A percentile compares a stretch with the other conserved stretches of the same genome.
Evolutionary conservation across 345 rosid genomes (phyloP).

Genomic region (Corymbia maculata): DNA sequence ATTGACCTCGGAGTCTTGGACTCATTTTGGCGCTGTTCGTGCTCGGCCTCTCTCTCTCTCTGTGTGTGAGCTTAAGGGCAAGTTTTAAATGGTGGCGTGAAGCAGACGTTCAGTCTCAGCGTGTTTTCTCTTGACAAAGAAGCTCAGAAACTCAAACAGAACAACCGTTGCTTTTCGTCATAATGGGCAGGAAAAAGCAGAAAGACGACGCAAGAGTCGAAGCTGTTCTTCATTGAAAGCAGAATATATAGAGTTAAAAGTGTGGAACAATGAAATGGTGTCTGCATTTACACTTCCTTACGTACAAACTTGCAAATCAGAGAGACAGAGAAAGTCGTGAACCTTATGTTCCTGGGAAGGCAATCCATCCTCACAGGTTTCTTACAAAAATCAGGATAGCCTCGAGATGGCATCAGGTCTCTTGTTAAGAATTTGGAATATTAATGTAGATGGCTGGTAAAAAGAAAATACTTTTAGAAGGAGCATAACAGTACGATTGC

Average conservation of each 20-base stretch:
- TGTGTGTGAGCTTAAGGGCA: background rate
- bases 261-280: background rate
- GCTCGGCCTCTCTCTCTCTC: background rate
- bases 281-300: background rate
- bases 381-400: background rate
- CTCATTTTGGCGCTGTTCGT: background rate
- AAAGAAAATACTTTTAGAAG: background rate
- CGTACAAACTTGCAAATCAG: background rate
- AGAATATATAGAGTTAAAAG: background rate
- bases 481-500: background rate
- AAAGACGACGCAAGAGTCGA: conserved; percentile 21
- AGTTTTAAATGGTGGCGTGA: conserved; percentile 48
- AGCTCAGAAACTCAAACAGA: background rate
- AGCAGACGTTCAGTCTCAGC: conserved; percentile 17
- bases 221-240: conserved; percentile 58
- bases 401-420: background rate
- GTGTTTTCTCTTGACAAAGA: background rate
- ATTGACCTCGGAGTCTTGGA: background rate
- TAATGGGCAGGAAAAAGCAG: conserved; percentile 57
- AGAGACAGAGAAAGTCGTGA: background rate
- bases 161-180: background rate
- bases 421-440: background rate
- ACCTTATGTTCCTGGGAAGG: background rate
- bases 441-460: background rate
- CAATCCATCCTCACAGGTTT: background rate